Conservation (phyloP, 2,329 filamentous ascomycete species). For the Aspergillus neotritici region DNA sequence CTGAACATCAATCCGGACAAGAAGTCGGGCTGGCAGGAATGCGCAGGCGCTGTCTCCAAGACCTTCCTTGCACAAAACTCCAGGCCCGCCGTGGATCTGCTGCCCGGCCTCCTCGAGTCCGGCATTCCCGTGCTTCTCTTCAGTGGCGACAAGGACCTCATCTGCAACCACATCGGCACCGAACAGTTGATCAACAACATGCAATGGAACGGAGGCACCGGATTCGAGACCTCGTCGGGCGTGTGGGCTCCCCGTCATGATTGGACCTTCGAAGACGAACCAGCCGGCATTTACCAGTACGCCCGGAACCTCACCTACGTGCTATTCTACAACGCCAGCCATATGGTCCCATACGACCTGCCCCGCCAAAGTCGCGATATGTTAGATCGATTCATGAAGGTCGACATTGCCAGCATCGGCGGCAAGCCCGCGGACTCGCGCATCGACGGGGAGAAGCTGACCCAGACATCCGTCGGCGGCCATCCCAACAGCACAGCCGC, state of each 20-base stretch:
- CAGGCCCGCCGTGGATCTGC: conserved; percentile 63
- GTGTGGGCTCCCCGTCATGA: conserved; percentile 87
- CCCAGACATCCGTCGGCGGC: conserved; percentile 69
- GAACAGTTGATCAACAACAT: conserved; percentile 86
- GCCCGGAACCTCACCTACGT: conserved; percentile 95
- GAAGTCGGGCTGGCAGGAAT: conserved; percentile 85
- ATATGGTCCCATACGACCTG: conserved; percentile 97
- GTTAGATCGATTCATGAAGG: conserved; percentile 92
- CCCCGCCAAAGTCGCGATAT: conserved; percentile 84
- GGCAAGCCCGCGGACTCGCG: conserved; percentile 70
- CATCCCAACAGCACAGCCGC: conserved; percentile 63
- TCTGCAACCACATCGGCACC: conserved; percentile 95
- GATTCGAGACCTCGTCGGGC: conserved; percentile 81
- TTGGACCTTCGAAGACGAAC: conserved; percentile 87
- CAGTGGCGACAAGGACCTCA: conserved; percentile 87
- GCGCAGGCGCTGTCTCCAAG: conserved; percentile 68
- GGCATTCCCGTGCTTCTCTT: conserved; percentile 74
- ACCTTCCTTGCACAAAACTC: conserved; percentile 68
- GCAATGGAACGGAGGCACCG: conserved; percentile 84
- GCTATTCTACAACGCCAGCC: conserved; percentile 88
- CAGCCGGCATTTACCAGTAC: conserved; percentile 87
- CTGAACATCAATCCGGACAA: conserved; percentile 79
- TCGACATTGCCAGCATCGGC: conserved; percentile 85
- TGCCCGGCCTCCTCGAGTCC: conserved; percentile 72
- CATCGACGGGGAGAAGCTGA: conserved; percentile 79